Percentiles rank a stretch among this genome's conserved stretches.
phyloP scores from a whole-genome alignment of 371 early-diverging fungal genomes.

The Zychaea mexicana region DNA sequence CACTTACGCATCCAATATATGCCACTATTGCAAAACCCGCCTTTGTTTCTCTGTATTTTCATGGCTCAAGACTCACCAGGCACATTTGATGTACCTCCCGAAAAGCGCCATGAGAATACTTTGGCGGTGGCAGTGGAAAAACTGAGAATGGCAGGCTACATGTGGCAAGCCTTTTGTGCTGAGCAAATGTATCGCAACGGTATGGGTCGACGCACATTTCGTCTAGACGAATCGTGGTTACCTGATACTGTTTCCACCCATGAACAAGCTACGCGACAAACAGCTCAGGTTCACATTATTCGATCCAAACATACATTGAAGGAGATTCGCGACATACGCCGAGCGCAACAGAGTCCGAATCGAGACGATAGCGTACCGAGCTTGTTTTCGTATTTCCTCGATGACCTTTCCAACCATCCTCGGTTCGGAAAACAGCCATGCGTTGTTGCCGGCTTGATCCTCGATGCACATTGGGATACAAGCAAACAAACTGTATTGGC shows the following conservation, averaged over 20 bases:
- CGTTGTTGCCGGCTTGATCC: constrained; percentile 53
- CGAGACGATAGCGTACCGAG: constrained; percentile 30
- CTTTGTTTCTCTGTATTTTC: constrained; percentile 58
- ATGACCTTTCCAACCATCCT: constrained; percentile 42
- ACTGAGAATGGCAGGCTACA: constrained; percentile 63
- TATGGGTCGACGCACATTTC: constrained; percentile 61
- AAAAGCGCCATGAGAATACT: constrained; percentile 47
- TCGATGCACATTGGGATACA: constrained; percentile 66
- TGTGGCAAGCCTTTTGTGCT: constrained; percentile 77
- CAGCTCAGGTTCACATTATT: constrained; percentile 62
- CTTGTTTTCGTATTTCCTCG: constrained; percentile 50
- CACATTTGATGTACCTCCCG: constrained; percentile 63
- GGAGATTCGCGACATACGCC: constrained; percentile 58
- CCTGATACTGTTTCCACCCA: constrained; percentile 51
- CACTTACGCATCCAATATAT: constrained; percentile 49
- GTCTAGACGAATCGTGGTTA: constrained; percentile 60
- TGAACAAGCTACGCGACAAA: constrained; percentile 33
- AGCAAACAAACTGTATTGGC: constrained; percentile 47
- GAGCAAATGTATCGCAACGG: constrained; percentile 70
- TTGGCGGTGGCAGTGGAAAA: constrained; percentile 55
- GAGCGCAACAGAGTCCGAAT: constrained; percentile 61
- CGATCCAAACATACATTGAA: constrained; percentile 48
- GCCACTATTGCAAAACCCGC: constrained; percentile 59
- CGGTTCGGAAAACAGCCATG: constrained; percentile 41
- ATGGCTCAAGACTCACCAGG: constrained; percentile 60